Conservation (phyloP, 352 stramenopile species). For the Globisporangium middletonii region DNA sequence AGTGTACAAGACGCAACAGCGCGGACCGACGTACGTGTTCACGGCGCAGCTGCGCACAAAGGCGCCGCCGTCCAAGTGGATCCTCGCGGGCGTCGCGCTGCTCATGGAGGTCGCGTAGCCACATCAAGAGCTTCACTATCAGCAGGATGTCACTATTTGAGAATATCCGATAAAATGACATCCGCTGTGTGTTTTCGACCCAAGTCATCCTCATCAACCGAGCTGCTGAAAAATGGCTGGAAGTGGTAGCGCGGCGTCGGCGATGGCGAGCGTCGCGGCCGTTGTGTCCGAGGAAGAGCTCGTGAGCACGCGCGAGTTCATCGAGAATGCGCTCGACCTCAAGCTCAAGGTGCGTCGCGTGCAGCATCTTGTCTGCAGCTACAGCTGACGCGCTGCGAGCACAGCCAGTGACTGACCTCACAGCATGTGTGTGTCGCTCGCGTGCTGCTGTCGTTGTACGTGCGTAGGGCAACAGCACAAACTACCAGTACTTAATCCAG, state of each 20-base stretch:
- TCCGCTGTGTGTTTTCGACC: too few species aligned
- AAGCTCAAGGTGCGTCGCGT: constrained; percentile 51
- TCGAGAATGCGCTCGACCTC: constrained; percentile 79
- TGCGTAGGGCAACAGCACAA: constrained; percentile 65
- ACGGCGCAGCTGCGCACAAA: constrained; percentile 85
- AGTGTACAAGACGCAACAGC: constrained; percentile 89
- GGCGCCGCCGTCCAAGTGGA: constrained; percentile 82
- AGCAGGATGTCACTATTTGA: too few species aligned
- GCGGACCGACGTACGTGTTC: constrained; percentile 88
- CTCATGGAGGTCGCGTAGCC: constrained; percentile 82
- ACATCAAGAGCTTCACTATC: too few species aligned
- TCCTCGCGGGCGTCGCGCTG: constrained; percentile 85
- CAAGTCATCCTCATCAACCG: too few species aligned
- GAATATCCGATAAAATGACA: too few species aligned
- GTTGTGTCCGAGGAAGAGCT: constrained; percentile 47
- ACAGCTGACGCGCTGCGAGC: not conserved
- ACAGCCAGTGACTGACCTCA: not conserved
- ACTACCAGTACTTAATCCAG: constrained; percentile 71
- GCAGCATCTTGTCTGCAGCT: not conserved
- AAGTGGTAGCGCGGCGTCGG: constrained; percentile 5
- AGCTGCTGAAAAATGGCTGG: constrained; percentile 13
- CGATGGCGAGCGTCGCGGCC: constrained; percentile 2
- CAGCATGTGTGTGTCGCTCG: not conserved
- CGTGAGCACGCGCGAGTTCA: constrained; percentile 68
- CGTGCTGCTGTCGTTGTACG: not conserved